These are phyloP conservation scores for Pachysandra terminalis DNA, from an alignment of 164 flowering plant species.

Conservation along the genomic window DNA sequence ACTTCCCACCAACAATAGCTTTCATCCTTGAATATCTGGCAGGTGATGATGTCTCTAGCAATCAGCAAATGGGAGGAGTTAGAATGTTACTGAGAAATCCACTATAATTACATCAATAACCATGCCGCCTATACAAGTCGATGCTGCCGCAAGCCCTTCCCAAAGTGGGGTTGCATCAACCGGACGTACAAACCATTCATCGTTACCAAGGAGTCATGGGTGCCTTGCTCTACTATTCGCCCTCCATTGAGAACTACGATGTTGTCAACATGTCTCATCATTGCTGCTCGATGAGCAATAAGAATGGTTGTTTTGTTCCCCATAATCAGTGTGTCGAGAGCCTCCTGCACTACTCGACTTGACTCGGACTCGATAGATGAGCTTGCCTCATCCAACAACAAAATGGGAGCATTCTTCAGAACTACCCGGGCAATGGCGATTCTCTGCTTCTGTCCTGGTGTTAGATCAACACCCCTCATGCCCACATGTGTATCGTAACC, in stretches of 20 bases:
- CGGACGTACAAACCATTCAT: constrained; percentile 83
- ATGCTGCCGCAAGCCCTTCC: constrained; percentile 82
- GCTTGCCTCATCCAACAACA: constrained; percentile 91
- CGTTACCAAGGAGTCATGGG: constrained; percentile 74
- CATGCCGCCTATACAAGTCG: constrained; percentile 46
- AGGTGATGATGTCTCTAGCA: neutral
- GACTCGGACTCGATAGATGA: constrained; percentile 96
- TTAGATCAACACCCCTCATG: constrained; percentile 91
- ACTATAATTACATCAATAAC: constrained; percentile 14
- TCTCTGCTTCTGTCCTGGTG: constrained; percentile 98
- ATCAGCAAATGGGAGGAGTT: constrained; percentile 16
- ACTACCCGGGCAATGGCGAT: constrained; percentile 96
- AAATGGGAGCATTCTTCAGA: constrained; percentile 91
- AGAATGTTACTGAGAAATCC: constrained; percentile 14
- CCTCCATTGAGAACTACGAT: constrained; percentile 97
- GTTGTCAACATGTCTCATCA: constrained; percentile 99
- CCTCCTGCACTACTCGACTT: constrained; percentile 96
- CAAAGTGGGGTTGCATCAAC: constrained; percentile 95
- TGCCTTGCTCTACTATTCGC: constrained; percentile 88
- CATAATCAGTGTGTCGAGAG: constrained; percentile 93
- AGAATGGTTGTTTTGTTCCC: constrained; percentile 96
- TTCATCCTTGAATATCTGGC: constrained; percentile 5
- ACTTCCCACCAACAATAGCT: constrained; percentile 12
- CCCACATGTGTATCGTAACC: constrained; percentile 98
- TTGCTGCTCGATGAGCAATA: constrained; percentile 91